These are phyloP conservation scores for Salix purpurea DNA, from an alignment of 345 rosid genomes.

Conservation along the genomic window DNA sequence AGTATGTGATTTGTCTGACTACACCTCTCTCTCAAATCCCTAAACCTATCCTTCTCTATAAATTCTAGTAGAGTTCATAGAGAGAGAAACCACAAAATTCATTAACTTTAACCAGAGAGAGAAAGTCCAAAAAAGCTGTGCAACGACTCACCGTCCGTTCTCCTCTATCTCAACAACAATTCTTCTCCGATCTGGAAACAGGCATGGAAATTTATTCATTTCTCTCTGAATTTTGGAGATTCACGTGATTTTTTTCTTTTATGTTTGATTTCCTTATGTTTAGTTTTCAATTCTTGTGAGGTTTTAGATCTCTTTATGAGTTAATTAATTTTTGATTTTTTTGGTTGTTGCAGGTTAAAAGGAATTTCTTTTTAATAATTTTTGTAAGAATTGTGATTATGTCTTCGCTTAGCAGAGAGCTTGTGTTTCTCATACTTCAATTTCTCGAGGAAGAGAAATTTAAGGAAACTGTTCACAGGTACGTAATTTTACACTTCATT, in stretches of 20 bases:
- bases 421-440: constrained; percentile 84
- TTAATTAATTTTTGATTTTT: constrained; percentile 13
- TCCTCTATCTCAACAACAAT: background rate
- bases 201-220: background rate
- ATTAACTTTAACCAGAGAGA: constrained; percentile 3
- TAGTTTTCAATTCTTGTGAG: constrained; percentile 2
- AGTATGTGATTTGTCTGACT: constrained; percentile 34
- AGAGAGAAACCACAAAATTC: constrained; percentile 13
- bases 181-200: constrained; percentile 37
- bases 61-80: constrained; percentile 33
- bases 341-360: background rate
- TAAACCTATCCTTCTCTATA: constrained; percentile 40
- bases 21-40: constrained; percentile 42
- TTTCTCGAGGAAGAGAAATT: constrained; percentile 86
- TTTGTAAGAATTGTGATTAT: constrained; percentile 24
- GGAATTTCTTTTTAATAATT: background rate
- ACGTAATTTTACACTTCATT: background rate
- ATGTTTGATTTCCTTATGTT: constrained; percentile 1
- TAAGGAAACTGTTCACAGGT: constrained; percentile 77
- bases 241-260: background rate
- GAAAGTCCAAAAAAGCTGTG: background rate
- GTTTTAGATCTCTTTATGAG: constrained; percentile 13
- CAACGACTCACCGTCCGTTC: background rate
- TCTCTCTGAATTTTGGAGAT: background rate
- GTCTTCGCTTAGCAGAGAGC: constrained; percentile 81